Base-by-base conservation (phyloP, 768 basidiomycete genomes). In the Pulveroboletus sp. region DNA sequence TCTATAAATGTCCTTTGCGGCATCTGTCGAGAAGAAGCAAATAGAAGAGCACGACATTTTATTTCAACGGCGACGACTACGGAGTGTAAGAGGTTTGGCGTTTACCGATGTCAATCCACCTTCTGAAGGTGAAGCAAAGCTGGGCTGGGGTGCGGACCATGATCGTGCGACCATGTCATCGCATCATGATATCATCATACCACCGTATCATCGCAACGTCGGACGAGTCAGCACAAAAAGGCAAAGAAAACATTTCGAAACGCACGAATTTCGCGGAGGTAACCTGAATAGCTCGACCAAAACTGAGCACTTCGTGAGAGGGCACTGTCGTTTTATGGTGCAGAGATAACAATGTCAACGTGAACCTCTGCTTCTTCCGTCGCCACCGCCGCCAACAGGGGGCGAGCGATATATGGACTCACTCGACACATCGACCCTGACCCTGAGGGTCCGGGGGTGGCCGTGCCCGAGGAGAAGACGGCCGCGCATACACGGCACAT, bases 281-380 rank as follows among this genome's bases (percentile, higher is more conserved):
- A 89, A 1, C 88, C 88, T 3, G 88, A 90, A 65, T 89, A 89
- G 49, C 85, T 88, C 4, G 88, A 88, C 88, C 88, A 90, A 59
- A 83, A 85, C 59, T 90, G 88, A 8, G 87, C 80, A 61, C 88
- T 89, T 42, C 86, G 73, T 14, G 86, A 81, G 10, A 90, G 67
- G 12, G 88, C 85, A 47, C 87, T 89, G 56, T n/a, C n/a, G n/a
- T n/a, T n/a, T n/a, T n/a, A n/a, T 37, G 6, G 17, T 11, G 16
- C 20, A 26, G n/a, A 2, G 12, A 29, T 29, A 6, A 29, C 12
- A 6, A 29, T 29, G n/a, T 12, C 27, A 29, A 29, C 1, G 45
- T 55, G 45, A 56, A 50, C 9, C 29, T 19, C 13, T 7, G n/a
- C 24, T 37, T 48, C 30, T 38, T 42, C 43, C 38, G 48, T 32